Base-by-base conservation (phyloP, 164 flowering plant genomes). In the Tinospora cordifolia region DNA sequence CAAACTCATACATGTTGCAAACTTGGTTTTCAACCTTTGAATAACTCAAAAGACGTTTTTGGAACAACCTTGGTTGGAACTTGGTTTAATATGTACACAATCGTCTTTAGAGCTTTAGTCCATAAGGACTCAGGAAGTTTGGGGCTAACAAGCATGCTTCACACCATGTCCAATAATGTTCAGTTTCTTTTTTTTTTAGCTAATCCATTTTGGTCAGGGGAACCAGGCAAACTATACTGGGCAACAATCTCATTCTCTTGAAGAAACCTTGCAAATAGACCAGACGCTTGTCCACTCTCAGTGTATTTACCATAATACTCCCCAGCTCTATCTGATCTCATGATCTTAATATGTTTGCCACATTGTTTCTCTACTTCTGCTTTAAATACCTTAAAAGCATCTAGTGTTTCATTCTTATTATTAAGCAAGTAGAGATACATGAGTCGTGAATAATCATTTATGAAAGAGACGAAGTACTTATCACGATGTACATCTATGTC, bases 21-120 rank as follows among this genome's bases (percentile, higher is more conserved):
- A 26, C 65, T 63, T 0, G 65, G 65, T 27, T 63, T 63, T n/a
- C 65, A 27, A 47, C 69, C 59, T 47, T 47, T 67, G 13, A 38
- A 68, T 62, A 75, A 67, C n/a, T 71, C 78, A 71, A 75, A 75
- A 41, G 71, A 68, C 22, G 68, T 75, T 38, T 71, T 71, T 34
- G 74, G 68, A 46, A 71, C 62, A 60, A 19, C 62, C 59, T 68
- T 67, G 57, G 51, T 54, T 34, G 67, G 79, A 77, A 71, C 73
- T 21, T 47, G 71, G 67, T 69, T 68, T 64, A 67, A 68, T 76
- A 70, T 70, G 47, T 69, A 44, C 69, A 51, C 64, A 7, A 24
- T 46, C 65, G 57, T 64, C 41, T 68, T 74, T 24, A 68, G 54
- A 40, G 67, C 65, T 63, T 63, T n/a, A 30, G 4, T 34, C 65